Evolutionary conservation across 225 moss, liverwort and hornwort genomes (phyloP), one percentile per base, ranked within the genome.

Genomic region (Lunularia cruciata): DNA sequence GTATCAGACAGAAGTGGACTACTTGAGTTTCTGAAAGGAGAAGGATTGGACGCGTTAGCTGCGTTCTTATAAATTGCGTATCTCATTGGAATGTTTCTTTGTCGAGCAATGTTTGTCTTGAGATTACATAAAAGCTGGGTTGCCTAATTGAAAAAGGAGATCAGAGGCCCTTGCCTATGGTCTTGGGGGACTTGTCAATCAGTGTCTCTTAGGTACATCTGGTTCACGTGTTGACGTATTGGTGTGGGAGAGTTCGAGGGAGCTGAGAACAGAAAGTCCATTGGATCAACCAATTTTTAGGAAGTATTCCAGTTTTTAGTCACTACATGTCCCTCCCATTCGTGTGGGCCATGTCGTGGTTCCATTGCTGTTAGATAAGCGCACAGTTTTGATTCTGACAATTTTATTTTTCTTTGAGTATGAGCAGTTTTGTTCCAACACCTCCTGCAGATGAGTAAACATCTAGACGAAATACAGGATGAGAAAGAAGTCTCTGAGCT

Each of bases 71-170:
- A 75, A 77, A 73, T 66, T 71, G 25, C 57, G 60, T 47, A 66
- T 56, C 60, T 69, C 47, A 25, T 68, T 74, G 71, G 66, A 79
- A 74, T 63, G 60, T 75, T 70, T 75, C 54, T 66, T 53, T 71
- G 43, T 37, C 39, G 72, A 72, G 75, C 67, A 68, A 75, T 80
- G 61, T 63, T 72, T 71, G 47, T 68, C 71, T 63, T 59, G 67
- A 72, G 75, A 71, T 67, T 74, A 64, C 72, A 77, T 73, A 71
- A 71, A 74, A 66, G 26, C 70, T 65, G 77, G 77, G 69, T 81
- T 76, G 69, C 72, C 69, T 73, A 60, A 65, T 65, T 36, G 45
- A 53, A 55, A 48, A 38, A 57, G 69, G 47, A 73, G 59, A 76
- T 39, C 27, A 26, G 74, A 49, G 70, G 60, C 70, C 61, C 75